A percentile compares a stretch with the other conserved stretches of the same genome.
phyloP scores from a whole-genome alignment of 352 stramenopile genomes.

The Plasmopara muralis region DNA sequence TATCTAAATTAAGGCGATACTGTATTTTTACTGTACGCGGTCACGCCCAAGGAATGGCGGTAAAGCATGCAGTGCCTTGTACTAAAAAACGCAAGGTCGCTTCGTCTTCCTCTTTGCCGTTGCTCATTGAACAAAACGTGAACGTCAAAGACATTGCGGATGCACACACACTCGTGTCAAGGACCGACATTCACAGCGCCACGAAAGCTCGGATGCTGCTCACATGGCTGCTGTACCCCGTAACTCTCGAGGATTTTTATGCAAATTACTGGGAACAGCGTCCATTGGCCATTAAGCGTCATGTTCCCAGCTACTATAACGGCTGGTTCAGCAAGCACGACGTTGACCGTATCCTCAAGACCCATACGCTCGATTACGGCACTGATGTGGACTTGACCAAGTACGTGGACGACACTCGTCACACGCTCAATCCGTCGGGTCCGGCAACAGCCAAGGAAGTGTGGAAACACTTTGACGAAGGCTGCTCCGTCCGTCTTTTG shows the following conservation, averaged over 20 bases:
- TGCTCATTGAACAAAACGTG: slow-evolving; percentile 37
- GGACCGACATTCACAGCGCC: slow-evolving; percentile 58
- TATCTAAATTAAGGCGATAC: no score
- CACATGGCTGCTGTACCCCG: slow-evolving; percentile 81
- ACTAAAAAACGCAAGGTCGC: slow-evolving; percentile 53
- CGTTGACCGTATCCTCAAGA: slow-evolving; percentile 67
- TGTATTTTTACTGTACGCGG: no score
- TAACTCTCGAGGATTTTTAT: slow-evolving; percentile 88
- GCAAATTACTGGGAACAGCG: slow-evolving; percentile 90
- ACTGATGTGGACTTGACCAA: slow-evolving; percentile 83
- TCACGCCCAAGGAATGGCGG: slow-evolving; percentile 26
- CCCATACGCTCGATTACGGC: slow-evolving; percentile 73
- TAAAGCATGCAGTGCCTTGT: slow-evolving; percentile 26
- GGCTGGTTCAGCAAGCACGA: slow-evolving; percentile 69
- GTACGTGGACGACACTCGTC: slow-evolving; percentile 77
- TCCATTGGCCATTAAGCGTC: slow-evolving; percentile 81
- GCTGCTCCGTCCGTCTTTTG: slow-evolving; percentile 88
- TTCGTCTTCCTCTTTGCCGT: slow-evolving; percentile 29
- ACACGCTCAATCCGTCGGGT: slow-evolving; percentile 57
- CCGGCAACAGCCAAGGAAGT: slow-evolving; percentile 56
- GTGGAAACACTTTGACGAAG: slow-evolving; percentile 76
- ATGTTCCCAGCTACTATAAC: slow-evolving; percentile 65
- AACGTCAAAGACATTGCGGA: slow-evolving; percentile 47
- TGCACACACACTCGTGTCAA: slow-evolving; percentile 44
- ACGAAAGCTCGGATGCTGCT: slow-evolving; percentile 69